Conservation (phyloP, 1,139 yeast species). For the Waltiozyma sp. region DNA sequence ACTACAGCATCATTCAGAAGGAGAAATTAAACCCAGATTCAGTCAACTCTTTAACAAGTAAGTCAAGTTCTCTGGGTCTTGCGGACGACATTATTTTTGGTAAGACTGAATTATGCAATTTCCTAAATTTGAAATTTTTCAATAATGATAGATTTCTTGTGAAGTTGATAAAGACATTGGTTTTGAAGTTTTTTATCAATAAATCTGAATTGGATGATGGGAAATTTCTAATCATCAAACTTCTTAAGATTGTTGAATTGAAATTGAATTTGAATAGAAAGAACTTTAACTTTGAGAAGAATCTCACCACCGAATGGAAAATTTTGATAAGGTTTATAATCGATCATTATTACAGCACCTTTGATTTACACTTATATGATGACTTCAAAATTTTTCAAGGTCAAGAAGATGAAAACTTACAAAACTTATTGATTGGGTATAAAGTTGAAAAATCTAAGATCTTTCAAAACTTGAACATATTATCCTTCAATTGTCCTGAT, state of each 20-base stretch:
- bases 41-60: neutral
- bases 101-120: slow-evolving; percentile 11
- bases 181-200: slow-evolving; percentile 11
- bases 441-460: neutral
- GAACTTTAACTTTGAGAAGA: slow-evolving; percentile 16
- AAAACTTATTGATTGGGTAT: neutral
- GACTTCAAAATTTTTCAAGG: slow-evolving; percentile 1
- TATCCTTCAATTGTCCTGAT: neutral
- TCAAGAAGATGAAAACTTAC: neutral
- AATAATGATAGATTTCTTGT: slow-evolving; percentile 15
- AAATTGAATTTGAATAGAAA: slow-evolving; percentile 17
- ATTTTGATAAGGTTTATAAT: slow-evolving; percentile 7
- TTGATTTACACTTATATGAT: slow-evolving; percentile 4
- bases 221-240: slow-evolving; percentile 5
- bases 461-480: neutral
- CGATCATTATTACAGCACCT: slow-evolving; percentile 8
- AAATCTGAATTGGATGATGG: slow-evolving; percentile 8
- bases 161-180: slow-evolving; percentile 12
- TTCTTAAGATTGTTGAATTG: slow-evolving; percentile 11
- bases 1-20: neutral
- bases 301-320: neutral
- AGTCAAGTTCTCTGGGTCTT: slow-evolving; percentile 1
- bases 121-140: slow-evolving; percentile 15
- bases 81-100: slow-evolving; percentile 6
- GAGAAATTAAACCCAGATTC: neutral